Conservation (phyloP, 768 basidiomycete genomes). For the Pleurotus pulmonarius region DNA sequence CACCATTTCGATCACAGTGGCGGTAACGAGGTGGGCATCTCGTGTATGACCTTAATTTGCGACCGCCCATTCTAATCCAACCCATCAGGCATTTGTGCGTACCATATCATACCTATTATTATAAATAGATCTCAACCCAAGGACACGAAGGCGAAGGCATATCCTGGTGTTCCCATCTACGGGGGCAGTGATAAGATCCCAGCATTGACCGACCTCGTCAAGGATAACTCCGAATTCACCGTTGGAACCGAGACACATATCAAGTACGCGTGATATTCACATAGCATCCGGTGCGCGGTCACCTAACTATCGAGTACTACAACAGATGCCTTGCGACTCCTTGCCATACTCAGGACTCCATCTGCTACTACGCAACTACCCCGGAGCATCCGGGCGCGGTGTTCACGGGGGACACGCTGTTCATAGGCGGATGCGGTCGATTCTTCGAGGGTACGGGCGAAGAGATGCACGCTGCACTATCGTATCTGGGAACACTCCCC, state of each 20-base stretch:
- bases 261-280: constrained; percentile 33
- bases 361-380: constrained; percentile 80
- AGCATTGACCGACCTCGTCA: constrained; percentile 68
- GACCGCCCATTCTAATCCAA: constrained; percentile 1
- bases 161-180: constrained; percentile 58
- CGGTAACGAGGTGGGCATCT: constrained; percentile 64
- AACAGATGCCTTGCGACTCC: constrained; percentile 79
- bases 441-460: constrained; percentile 87
- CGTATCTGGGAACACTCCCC: constrained; percentile 70
- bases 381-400: constrained; percentile 65
- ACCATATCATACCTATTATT: background rate
- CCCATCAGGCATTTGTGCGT: constrained; percentile 48
- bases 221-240: constrained; percentile 77
- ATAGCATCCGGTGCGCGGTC: background rate
- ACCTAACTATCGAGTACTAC: constrained; percentile 8
- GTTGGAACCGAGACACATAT: constrained; percentile 63
- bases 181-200: constrained; percentile 75
- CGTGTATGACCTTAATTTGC: constrained; percentile 3
- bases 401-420: constrained; percentile 95
- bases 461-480: constrained; percentile 79
- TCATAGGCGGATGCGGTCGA: constrained; percentile 84
- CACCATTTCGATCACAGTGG: constrained; percentile 90
- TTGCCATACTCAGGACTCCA: constrained; percentile 96
- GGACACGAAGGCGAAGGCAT: constrained; percentile 31
- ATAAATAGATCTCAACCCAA: background rate